Evolutionary conservation across 2,329 filamentous ascomycete species (phyloP), one percentile per base, ranked within the genome.

Genomic region (Thielaviopsis populi): DNA sequence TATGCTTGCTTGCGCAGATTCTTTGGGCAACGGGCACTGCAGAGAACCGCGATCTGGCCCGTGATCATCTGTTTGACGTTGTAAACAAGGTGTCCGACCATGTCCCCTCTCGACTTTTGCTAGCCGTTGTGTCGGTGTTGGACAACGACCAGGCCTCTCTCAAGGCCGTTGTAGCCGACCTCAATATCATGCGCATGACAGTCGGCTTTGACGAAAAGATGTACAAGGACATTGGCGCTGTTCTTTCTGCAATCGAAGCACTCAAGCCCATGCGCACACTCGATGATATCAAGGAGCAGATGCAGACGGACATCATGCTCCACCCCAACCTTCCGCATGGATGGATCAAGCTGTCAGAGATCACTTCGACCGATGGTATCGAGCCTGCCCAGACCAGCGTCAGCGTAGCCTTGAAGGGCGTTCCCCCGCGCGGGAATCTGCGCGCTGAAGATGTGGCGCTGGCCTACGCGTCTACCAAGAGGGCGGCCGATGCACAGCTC

Each of bases 21-120:
- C 80, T 97, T 0, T 99, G 94, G 92, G 91, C 91, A 0, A 90
- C 89, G 68, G 91, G 89, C 8, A 84, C 85, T 0, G 83, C 86
- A 6, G 80, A 85, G 0, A 88, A 91, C 63, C 83, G 86, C 58
- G 83, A 86, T 60, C 84, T 88, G 67, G 91, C 92, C 17, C 82
- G 90, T 2, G 84, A 88, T 62, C 83, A 89, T 67, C 79, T 99
- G 0, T 92, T 96, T 70, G 85, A 85, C 15, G 85, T 88, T 42
- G 85, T 96, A 13, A 89, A 91, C 69, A 80, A 78, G 61, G 76
- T 87, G 60, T 83, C 89, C 0, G 82, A 85, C 0, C 91, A 97
- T 68, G 82, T 95, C 1, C 86, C 86, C 67, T 87, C 90, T 0
- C 83, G 95, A 1, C 81, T 91, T 0, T 80, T 97, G 3, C 79